Evolutionary conservation across 352 stramenopile genomes (phyloP).

Genomic region (Globisporangium abappressorium): DNA sequence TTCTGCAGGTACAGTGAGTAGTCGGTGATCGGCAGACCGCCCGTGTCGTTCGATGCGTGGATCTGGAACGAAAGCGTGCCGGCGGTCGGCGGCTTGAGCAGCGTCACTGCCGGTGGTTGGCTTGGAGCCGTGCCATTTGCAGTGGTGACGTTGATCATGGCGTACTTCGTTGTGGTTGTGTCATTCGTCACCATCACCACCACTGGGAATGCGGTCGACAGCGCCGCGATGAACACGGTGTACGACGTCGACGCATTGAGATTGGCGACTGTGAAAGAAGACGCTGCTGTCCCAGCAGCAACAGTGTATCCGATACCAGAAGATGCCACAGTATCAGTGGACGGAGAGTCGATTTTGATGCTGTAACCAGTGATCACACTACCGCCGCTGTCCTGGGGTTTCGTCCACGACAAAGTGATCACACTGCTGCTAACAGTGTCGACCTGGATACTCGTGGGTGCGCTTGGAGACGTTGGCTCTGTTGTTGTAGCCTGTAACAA

Average conservation of each 20-base stretch:
- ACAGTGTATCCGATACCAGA: neutral
- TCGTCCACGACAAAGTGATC: slow-evolving; percentile 33
- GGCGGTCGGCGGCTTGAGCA: slow-evolving; percentile 23
- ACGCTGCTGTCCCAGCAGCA: neutral
- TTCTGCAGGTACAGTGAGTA: slow-evolving; percentile 38
- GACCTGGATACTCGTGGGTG: slow-evolving; percentile 18
- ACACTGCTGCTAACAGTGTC: slow-evolving; percentile 17
- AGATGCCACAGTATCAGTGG: slow-evolving; percentile 8
- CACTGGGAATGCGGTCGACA: slow-evolving; percentile 24
- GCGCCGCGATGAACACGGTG: slow-evolving; percentile 24
- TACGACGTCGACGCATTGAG: slow-evolving; percentile 41
- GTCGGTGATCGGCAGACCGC: slow-evolving; percentile 30
- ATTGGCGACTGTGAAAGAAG: slow-evolving; percentile 16
- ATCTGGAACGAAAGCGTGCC: slow-evolving; percentile 43
- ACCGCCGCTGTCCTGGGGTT: slow-evolving; percentile 38
- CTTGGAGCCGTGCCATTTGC: slow-evolving; percentile 19
- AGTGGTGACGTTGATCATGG: slow-evolving; percentile 23
- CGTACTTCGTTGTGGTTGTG: neutral
- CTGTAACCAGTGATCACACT: slow-evolving; percentile 25
- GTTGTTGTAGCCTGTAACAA: slow-evolving; percentile 27
- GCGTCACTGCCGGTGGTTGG: slow-evolving; percentile 15
- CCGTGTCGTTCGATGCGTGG: slow-evolving; percentile 24
- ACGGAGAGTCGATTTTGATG: slow-evolving; percentile 12
- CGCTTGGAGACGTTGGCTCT: slow-evolving; percentile 24
- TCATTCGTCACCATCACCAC: neutral